A percentile compares a stretch with the other conserved stretches of the same genome.
phyloP scores from a whole-genome alignment of 176 grass and related monocot species.

The Raddia distichophylla region DNA sequence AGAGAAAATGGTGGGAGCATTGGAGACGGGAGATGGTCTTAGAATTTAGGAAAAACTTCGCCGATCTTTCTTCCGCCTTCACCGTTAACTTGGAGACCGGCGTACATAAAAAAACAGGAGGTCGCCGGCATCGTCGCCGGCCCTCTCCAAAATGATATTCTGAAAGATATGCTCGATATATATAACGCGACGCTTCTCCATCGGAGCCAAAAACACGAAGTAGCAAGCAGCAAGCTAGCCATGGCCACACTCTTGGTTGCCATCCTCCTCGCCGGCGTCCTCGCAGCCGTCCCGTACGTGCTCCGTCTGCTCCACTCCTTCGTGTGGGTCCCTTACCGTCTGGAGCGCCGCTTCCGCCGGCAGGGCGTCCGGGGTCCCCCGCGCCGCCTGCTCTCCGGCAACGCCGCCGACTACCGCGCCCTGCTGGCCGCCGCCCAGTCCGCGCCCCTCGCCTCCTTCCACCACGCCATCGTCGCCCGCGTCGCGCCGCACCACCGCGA shows the following conservation, averaged over 20 bases:
- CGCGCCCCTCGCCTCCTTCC: slow-evolving; percentile 51
- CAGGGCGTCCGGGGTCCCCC: slow-evolving; percentile 60
- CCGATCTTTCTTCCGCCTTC: no score
- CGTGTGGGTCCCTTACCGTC: slow-evolving; percentile 52
- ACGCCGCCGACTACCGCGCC: slow-evolving; percentile 40
- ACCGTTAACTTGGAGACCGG: no score
- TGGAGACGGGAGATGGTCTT: no score
- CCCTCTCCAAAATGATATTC: no score
- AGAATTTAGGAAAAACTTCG: no score
- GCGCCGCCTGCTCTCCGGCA: slow-evolving; percentile 56
- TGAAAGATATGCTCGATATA: neutral
- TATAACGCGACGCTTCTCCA: neutral
- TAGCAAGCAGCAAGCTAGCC: neutral
- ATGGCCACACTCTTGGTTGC: slow-evolving; percentile 33
- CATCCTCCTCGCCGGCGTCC: slow-evolving; percentile 21
- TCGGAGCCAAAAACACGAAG: no score
- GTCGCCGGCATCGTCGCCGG: no score
- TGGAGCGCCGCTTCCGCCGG: slow-evolving; percentile 45
- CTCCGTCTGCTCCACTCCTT: slow-evolving; percentile 44
- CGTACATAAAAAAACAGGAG: no score
- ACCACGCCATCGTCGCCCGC: slow-evolving; percentile 57
- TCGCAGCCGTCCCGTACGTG: slow-evolving; percentile 30
- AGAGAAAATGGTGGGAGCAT: no score
- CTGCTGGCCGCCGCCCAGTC: slow-evolving; percentile 46
- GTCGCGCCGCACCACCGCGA: slow-evolving; percentile 56